These are phyloP conservation scores for Penicillium paneum DNA, from an alignment of 2,329 filamentous ascomycete species.

Conservation along the genomic window DNA sequence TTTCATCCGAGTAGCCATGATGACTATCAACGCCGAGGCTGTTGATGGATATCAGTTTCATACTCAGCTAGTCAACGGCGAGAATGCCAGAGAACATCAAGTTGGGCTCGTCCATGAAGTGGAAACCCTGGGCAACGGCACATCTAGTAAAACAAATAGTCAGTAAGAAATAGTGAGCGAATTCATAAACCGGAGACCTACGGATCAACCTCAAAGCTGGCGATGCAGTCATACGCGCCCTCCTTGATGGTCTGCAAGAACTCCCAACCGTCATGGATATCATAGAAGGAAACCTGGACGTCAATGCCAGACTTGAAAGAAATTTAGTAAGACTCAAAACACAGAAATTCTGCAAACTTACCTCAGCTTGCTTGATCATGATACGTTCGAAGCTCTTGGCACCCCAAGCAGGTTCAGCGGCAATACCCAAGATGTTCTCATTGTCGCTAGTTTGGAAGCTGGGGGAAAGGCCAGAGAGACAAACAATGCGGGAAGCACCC, in stretches of 20 bases:
- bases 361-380: conserved; percentile 1
- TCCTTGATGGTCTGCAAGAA: conserved; percentile 6
- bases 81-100: background rate
- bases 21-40: background rate
- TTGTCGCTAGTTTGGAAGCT: background rate
- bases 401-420: background rate
- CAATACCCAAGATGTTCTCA: background rate
- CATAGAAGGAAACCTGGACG: conserved; percentile 12
- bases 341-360: background rate
- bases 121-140: background rate
- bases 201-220: conserved; percentile 14
- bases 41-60: background rate
- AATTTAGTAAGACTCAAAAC: background rate
- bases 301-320: background rate
- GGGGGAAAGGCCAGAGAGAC: background rate
- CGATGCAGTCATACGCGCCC: conserved; percentile 2
- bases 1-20: background rate
- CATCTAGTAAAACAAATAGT: background rate
- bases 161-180: background rate
- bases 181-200: conserved; percentile 1
- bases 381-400: background rate
- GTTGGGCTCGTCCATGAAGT: conserved; percentile 9
- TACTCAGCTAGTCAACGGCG: background rate
- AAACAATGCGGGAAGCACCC: conserved; percentile 5
- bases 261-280: conserved; percentile 4